Evolutionary conservation across 1,284 basidiomycete genomes (phyloP), one percentile per base, ranked within the genome.

Genomic region (Trametes pubescens): DNA sequence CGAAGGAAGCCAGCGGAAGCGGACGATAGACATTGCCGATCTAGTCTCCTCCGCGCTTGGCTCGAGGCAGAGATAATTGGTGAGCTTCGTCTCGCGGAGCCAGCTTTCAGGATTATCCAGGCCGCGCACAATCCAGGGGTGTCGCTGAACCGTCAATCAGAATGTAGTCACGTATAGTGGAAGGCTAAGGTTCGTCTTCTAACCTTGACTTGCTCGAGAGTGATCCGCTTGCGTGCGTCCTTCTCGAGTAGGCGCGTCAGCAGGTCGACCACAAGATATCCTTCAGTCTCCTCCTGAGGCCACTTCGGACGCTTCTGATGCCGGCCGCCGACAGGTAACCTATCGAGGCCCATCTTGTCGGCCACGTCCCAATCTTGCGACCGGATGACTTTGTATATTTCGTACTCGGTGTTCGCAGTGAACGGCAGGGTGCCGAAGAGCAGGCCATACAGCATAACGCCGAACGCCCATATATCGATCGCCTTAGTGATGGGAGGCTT

Each of bases 401-500:
- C 86, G 75, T 88, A 98, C 78, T 96, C 94, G 69, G 64, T 86
- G 80, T 76, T 85, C 70, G 79, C 90, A 82, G 53, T 86, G 85
- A 74, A 95, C 0, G 94, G 94, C 8, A 89, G 85, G 59, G 80
- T 81, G 26, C 95, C 98, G 71, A 98, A 99, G 1, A 99, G 84
- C 49, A 99, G 85, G 73, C 96, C 98, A 79, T 96, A 99, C 14
- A 99, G 82, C 1, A 98, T 99, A 38, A 99, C 93, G n/a, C 98
- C 98, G 9, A 99, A 85, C 0, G 98, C 96, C 97, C 97, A 99
- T n/a, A 99, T 88, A 73, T 99, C 98, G 75, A 99, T 98, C 5
- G 95, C 92, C 75, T 97, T 96, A 40, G 96, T 97, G 67, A 99
- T 93, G 1, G 85, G 84, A 2, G 89, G 89, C 24, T 90, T 84